phyloP scores from a whole-genome alignment of 1,139 yeast genomes.

The Tardiomyces blankii region DNA sequence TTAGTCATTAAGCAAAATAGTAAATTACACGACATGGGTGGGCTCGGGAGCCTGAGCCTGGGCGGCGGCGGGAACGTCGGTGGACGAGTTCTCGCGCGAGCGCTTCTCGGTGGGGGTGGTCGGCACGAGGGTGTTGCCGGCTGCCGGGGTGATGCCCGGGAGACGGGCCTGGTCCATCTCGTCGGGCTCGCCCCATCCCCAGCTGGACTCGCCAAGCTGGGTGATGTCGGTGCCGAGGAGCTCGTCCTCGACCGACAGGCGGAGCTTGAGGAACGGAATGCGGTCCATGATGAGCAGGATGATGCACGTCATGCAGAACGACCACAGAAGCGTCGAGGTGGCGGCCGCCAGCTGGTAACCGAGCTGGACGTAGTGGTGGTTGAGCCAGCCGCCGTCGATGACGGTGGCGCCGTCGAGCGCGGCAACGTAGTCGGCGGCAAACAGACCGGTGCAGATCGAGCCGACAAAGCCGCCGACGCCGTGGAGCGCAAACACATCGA shows the following conservation, averaged over 20 bases:
- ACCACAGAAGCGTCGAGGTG: conserved; percentile 65
- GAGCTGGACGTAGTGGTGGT: conserved; percentile 78
- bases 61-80: too few species aligned
- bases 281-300: conserved; percentile 63
- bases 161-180: too few species aligned
- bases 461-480: conserved; percentile 93
- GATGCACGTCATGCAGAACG: conserved; percentile 64
- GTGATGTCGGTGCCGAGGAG: conserved; percentile 79
- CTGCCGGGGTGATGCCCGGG: too few species aligned
- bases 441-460: conserved; percentile 73
- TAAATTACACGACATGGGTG: too few species aligned
- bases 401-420: conserved; percentile 48
- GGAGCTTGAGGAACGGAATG: conserved; percentile 71
- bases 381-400: conserved; percentile 90
- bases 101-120: too few species aligned
- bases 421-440: conserved; percentile 88
- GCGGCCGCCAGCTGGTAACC: conserved; percentile 91
- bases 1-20: too few species aligned
- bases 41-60: too few species aligned
- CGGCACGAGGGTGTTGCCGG: too few species aligned
- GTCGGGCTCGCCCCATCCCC: conserved; percentile 10
- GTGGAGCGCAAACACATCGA: conserved; percentile 89
- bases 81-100: too few species aligned
- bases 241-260: conserved; percentile 87
- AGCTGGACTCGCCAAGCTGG: conserved; percentile 59